Percentiles rank a stretch among this genome's conserved stretches.
These are phyloP conservation scores for Allium cepa DNA, from an alignment of 106 monocot species.

Conservation along the genomic window DNA sequence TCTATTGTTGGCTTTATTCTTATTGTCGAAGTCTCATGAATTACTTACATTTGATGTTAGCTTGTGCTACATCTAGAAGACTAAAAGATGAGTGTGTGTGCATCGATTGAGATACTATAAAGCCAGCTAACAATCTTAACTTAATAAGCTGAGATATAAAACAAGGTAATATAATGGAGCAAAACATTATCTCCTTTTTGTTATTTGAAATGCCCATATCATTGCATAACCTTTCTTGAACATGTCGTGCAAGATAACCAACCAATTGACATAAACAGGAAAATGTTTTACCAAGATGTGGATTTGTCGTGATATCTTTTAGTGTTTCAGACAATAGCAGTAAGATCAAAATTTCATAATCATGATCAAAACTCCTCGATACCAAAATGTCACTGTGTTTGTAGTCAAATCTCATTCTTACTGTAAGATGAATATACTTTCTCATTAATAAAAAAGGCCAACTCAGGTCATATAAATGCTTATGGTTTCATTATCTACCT, in stretches of 20 bases:
- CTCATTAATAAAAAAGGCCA: too few relatives aligned
- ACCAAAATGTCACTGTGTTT: too few relatives aligned
- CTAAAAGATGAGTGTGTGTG: constrained; percentile 49
- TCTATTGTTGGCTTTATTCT: too few relatives aligned
- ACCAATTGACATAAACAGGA: constrained; percentile 62
- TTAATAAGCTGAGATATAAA: constrained; percentile 70
- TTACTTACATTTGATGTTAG: background rate
- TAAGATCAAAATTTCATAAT: constrained; percentile 49
- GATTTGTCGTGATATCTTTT: constrained; percentile 18
- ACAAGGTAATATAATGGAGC: constrained; percentile 48
- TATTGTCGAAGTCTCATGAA: too few relatives aligned
- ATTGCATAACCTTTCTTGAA: constrained; percentile 41
- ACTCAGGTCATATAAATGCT: too few relatives aligned
- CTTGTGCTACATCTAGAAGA: constrained; percentile 45
- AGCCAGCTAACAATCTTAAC: constrained; percentile 60
- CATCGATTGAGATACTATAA: constrained; percentile 76
- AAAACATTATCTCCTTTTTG: constrained; percentile 24
- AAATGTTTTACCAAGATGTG: constrained; percentile 34
- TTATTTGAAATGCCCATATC: background rate
- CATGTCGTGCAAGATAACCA: constrained; percentile 45
- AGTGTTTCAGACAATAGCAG: constrained; percentile 52
- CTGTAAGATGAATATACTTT: too few relatives aligned
- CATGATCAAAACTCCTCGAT: constrained; percentile 13
- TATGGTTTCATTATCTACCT: too few relatives aligned
- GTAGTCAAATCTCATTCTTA: too few relatives aligned